Evolutionary conservation across 225 moss, liverwort and hornwort genomes (phyloP).

Genomic region (Sphagnum contortum): DNA sequence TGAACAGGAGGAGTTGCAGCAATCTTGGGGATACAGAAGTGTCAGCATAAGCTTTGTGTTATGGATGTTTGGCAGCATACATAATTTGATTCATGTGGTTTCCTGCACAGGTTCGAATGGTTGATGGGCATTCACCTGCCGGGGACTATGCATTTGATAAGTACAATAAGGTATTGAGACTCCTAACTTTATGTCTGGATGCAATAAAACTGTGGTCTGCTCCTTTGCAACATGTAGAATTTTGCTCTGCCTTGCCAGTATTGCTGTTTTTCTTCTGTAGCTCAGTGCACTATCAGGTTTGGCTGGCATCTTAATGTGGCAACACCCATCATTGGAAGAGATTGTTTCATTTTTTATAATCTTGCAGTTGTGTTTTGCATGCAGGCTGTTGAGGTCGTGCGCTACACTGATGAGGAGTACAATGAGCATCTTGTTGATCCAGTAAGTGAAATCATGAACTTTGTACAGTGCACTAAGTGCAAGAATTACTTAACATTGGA

Average conservation of each 20-base stretch:
- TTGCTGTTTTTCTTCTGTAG: too few species aligned
- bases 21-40: too few species aligned
- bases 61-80: too few species aligned
- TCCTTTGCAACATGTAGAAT: too few species aligned
- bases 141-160: conserved; percentile 97
- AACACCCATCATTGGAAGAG: too few species aligned
- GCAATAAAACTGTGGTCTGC: background rate
- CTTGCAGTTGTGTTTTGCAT: conserved; percentile 1
- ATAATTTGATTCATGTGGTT: background rate
- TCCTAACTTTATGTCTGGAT: background rate
- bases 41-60: too few species aligned
- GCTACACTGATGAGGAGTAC: conserved; percentile 92
- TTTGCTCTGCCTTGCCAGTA: too few species aligned
- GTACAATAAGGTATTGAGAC: conserved; percentile 70
- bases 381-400: conserved; percentile 63
- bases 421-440: conserved; percentile 50
- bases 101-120: conserved; percentile 62
- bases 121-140: conserved; percentile 64
- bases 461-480: background rate
- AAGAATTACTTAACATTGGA: too few species aligned
- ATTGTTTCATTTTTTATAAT: too few species aligned
- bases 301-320: too few species aligned
- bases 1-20: too few species aligned
- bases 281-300: too few species aligned
- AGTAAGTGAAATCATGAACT: conserved; percentile 27